These are phyloP conservation scores for Phytophthora capsici DNA, from an alignment of 352 stramenopile species.

Conservation along the genomic window DNA sequence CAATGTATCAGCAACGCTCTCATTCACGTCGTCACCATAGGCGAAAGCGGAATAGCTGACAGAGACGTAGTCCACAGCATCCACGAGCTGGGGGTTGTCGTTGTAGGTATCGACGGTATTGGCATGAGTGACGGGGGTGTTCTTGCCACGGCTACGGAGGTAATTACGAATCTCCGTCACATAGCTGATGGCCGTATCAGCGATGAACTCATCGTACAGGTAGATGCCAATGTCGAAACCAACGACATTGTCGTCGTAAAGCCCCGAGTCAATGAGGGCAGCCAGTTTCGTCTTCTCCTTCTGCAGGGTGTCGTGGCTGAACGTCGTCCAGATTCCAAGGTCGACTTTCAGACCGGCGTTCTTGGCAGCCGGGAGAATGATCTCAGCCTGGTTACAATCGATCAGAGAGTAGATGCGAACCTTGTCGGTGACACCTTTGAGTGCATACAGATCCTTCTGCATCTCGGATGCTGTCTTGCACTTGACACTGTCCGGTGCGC, in stretches of 20 bases:
- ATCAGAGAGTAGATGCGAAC: slow-evolving; percentile 77
- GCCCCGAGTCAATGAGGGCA: slow-evolving; percentile 40
- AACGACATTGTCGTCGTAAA: slow-evolving; percentile 59
- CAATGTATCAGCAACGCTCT: slow-evolving; percentile 51
- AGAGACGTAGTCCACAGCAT: slow-evolving; percentile 71
- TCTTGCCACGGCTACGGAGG: slow-evolving; percentile 44
- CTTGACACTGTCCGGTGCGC: slow-evolving; percentile 33
- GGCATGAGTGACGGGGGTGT: slow-evolving; percentile 69
- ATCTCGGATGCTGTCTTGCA: slow-evolving; percentile 63
- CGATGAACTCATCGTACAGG: slow-evolving; percentile 53
- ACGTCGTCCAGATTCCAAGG: slow-evolving; percentile 70
- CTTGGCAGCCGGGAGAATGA: slow-evolving; percentile 57
- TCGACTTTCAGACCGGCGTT: slow-evolving; percentile 55
- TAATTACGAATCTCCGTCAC: slow-evolving; percentile 59
- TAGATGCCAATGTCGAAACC: slow-evolving; percentile 74
- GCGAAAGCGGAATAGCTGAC: slow-evolving; percentile 85
- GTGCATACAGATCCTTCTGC: slow-evolving; percentile 53
- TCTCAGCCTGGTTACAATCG: slow-evolving; percentile 55
- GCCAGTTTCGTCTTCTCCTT: slow-evolving; percentile 54
- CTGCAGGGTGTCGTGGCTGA: slow-evolving; percentile 40
- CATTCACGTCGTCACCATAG: slow-evolving; percentile 54
- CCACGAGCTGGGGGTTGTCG: slow-evolving; percentile 56
- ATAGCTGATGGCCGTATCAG: slow-evolving; percentile 57
- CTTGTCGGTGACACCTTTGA: slow-evolving; percentile 54
- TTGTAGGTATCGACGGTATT: slow-evolving; percentile 77